Percentiles rank a stretch among this genome's conserved stretches.
Evolutionary conservation across 768 basidiomycete species (phyloP).

Genomic region (Leccinellum albellum): DNA sequence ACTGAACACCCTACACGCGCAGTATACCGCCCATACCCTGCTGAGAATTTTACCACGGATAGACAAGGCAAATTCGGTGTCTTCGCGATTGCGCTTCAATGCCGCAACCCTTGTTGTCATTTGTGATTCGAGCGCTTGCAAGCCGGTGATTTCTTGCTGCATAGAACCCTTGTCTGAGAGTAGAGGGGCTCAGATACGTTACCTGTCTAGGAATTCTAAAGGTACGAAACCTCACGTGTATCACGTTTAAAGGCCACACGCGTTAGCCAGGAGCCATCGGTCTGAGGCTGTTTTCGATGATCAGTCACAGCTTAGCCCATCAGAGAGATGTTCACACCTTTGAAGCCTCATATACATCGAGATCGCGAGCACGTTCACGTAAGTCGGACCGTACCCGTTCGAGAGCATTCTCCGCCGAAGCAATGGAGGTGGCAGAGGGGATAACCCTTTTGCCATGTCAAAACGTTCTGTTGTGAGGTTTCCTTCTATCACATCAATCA

Average conservation of each 20-base stretch:
- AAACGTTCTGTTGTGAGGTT: slow-evolving; percentile 5
- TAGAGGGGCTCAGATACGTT: neutral
- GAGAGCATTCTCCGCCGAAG: slow-evolving; percentile 54
- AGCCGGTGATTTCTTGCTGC: slow-evolving; percentile 57
- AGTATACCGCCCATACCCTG: slow-evolving; percentile 62
- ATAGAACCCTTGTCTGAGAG: slow-evolving; percentile 35
- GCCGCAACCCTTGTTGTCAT: slow-evolving; percentile 56
- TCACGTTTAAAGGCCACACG: slow-evolving; percentile 31
- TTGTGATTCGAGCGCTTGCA: slow-evolving; percentile 65
- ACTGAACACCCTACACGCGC: slow-evolving; percentile 55
- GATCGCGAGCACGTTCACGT: slow-evolving; percentile 29
- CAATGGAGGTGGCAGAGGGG: slow-evolving; percentile 34
- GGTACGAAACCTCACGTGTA: slow-evolving; percentile 24
- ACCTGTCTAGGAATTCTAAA: neutral
- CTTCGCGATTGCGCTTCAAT: slow-evolving; percentile 46
- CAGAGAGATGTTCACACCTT: slow-evolving; percentile 20
- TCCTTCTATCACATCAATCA: slow-evolving; percentile 12
- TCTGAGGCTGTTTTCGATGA: slow-evolving; percentile 17
- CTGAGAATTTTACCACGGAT: slow-evolving; percentile 52
- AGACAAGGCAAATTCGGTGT: slow-evolving; percentile 49
- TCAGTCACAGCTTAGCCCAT: slow-evolving; percentile 9
- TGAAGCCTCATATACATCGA: slow-evolving; percentile 20
- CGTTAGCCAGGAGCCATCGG: slow-evolving; percentile 27
- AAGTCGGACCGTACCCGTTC: slow-evolving; percentile 60
- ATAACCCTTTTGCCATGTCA: slow-evolving; percentile 16